Evolutionary conservation across 2,329 filamentous ascomycete genomes (phyloP), one percentile per base, ranked within the genome.

Genomic region (Aureobasidium sp.): DNA sequence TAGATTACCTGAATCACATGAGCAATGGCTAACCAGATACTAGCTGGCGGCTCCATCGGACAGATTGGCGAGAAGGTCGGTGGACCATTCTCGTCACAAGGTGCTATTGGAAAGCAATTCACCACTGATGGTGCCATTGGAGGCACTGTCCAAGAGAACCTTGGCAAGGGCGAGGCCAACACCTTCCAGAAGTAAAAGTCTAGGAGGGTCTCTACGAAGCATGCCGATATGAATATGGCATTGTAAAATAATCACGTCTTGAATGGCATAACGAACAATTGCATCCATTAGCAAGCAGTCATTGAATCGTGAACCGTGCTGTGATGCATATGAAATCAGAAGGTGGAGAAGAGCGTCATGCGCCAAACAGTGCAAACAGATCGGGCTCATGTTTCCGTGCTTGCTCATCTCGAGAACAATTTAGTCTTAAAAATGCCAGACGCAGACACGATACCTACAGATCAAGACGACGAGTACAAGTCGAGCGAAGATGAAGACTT

Each of bases 401-500:
- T 27, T 32, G 34, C 32, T 17, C 15, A 24, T 17, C 8, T 13
- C 27, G 2, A 44, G 6, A 34, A 32, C 17, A 44, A 13, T 32
- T 24, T 24, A 26, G 10, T 6, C 9, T 36, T 27, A 5, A n/a
- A 59, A 57, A 59, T 59, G 55, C 13, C 55, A 24, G 55, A 59
- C 39, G 20, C 50, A 32, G 34, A 50, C 10, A 34, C 41, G 8
- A 1, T 24, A 17, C 5, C 46, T 12, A 43, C 32, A 15, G 64
- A 63, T 37, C 62, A 69, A 17, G 74, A 75, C 26, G 72, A 74
- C 41, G 69, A 72, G 13, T 78, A 78, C 63, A 71, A 76, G 62
- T 77, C 77, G 53, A 74, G 75, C 51, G 74, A 73, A 57, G 76
- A 78, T 63, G 75, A 77, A 34, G 77, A 78, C 67, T 78, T 78